A percentile compares a stretch with the other conserved stretches of the same genome.
These are phyloP conservation scores for Taphrina communis DNA, from an alignment of 1,139 yeast genomes.

Conservation along the genomic window DNA sequence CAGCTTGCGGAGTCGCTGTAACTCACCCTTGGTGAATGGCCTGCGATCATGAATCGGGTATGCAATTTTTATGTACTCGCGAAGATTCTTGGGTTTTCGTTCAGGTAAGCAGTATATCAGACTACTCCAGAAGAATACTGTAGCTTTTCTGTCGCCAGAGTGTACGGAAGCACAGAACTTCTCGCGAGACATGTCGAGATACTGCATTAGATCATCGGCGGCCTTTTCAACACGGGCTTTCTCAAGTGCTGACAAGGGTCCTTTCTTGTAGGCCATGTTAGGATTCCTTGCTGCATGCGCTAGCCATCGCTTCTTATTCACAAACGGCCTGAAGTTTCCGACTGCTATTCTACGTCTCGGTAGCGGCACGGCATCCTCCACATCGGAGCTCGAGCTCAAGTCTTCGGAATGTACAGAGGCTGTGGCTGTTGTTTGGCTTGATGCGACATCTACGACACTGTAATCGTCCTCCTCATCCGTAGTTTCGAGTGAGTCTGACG, in stretches of 20 bases:
- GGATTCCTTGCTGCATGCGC: slow-evolving; percentile 1
- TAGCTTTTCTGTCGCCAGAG: background rate
- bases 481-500: background rate
- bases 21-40: slow-evolving; percentile 14
- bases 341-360: background rate
- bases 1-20: background rate
- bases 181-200: background rate
- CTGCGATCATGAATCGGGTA: slow-evolving; percentile 3
- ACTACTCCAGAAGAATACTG: background rate
- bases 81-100: slow-evolving; percentile 16
- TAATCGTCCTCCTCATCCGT: background rate
- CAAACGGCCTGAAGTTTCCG: background rate
- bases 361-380: background rate
- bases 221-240: background rate
- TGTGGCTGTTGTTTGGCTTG: background rate
- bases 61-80: slow-evolving; percentile 19
- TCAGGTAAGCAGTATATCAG: slow-evolving; percentile 11
- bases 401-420: background rate
- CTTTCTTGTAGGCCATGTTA: background rate
- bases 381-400: background rate
- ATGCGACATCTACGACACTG: background rate
- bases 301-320: background rate
- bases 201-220: background rate
- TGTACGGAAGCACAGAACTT: slow-evolving; percentile 3
- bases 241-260: background rate